Base-by-base conservation (phyloP, 1,284 basidiomycete genomes). In the Exobasidium cylindrosporum region DNA sequence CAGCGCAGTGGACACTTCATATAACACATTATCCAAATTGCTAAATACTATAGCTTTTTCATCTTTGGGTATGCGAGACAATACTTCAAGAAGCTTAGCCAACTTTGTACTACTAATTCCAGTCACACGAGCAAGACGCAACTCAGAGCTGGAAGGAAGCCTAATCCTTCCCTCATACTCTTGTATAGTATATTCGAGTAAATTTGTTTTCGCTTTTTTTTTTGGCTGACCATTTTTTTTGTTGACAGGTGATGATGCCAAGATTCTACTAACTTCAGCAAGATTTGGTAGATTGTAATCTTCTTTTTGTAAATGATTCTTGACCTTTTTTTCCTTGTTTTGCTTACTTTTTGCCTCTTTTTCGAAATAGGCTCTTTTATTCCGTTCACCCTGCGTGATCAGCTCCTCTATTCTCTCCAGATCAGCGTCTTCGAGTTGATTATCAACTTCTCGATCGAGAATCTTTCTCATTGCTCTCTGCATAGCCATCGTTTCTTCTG, bases 1-100 rank as follows among this genome's bases (percentile, higher is more conserved):
- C 5, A 67, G 30, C 2, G 56, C 59, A 1, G 46, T 54, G 23
- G 59, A 61, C 0, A 67, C 40, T 29, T 67, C 63, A 40, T 53
- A 54, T 1, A 67, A 46, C 26, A 61, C 55, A 31, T 52, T 52
- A 6, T 65, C 60, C 21, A 61, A 46, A n/a, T 44, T 35, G 1
- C 61, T 64, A 29, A 67, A 67, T 1, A 67, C 35, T 2, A 67
- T 59, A 11, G 60, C 46, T 23, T 66, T 66, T 14, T 66, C 64
- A 40, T 31, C 52, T 7, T 17, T 4, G 10, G 24, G 24, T 13
- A 54, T 21, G 10, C 10, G 7, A 7, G 23, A 24, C n/a, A 54
- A 21, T n/a, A 54, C n/a, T 26, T 54, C 10, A 4, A 54, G 29
- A 17, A 54, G n/a, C 10, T 17, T 4, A 21, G 7, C 24, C 28